These are phyloP conservation scores for Starmerella floricola DNA, from an alignment of 805 yeast genomes.

Conservation along the genomic window DNA sequence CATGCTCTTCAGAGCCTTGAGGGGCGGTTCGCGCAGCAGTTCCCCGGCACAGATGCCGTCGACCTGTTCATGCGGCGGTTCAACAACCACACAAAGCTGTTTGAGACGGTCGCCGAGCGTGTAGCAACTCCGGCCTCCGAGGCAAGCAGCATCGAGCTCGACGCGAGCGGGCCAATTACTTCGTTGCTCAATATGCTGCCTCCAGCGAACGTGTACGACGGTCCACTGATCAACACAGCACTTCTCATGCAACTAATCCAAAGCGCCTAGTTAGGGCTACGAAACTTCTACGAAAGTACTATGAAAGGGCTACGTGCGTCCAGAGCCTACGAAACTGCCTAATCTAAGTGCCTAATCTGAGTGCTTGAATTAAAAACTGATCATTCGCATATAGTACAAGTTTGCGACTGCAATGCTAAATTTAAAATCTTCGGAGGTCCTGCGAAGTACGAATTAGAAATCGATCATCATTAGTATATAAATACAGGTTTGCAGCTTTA, in stretches of 20 bases:
- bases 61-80: conserved; percentile 27
- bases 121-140: not conserved
- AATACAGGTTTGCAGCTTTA: no score
- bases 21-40: conserved; percentile 49
- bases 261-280: not conserved
- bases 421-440: no score
- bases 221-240: conserved; percentile 17
- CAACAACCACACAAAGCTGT: not conserved
- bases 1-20: conserved; percentile 54
- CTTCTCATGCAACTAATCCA: conserved; percentile 16
- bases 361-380: no score
- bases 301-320: no score
- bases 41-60: conserved; percentile 45
- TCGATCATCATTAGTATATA: no score
- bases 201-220: conserved; percentile 19
- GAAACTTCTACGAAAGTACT: no score
- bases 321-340: no score
- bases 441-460: no score
- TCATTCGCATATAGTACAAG: no score
- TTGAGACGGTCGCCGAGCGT: no score
- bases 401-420: no score
- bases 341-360: no score
- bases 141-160: not conserved
- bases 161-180: conserved; percentile 3
- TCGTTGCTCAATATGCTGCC: conserved; percentile 16